These are phyloP conservation scores for Pythium guiyangense DNA, from an alignment of 352 stramenopile genomes.

Conservation along the genomic window DNA sequence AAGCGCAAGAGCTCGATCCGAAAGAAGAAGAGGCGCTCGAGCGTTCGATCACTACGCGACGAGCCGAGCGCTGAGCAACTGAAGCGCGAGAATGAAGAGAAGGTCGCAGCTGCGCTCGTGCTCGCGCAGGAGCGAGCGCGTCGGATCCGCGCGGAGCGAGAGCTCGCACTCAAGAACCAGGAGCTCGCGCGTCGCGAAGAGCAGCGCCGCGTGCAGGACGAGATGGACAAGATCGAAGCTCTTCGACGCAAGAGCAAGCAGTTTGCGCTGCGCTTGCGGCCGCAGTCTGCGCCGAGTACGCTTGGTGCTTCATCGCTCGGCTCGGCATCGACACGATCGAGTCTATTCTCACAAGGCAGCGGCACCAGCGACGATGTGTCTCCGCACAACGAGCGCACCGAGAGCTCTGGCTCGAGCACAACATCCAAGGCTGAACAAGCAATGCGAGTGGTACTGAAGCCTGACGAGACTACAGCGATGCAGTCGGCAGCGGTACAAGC, in stretches of 20 bases:
- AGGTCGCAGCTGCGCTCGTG: slow-evolving; percentile 26
- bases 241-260: slow-evolving; percentile 16
- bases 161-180: slow-evolving; percentile 18
- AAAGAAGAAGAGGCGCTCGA: slow-evolving; percentile 5
- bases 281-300: not conserved
- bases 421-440: too few species aligned
- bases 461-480: not conserved
- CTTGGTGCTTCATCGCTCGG: slow-evolving; percentile 1
- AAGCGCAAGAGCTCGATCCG: slow-evolving; percentile 3
- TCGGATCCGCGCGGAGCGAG: slow-evolving; percentile 21
- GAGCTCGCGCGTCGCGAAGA: slow-evolving; percentile 18
- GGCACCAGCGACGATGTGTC: not conserved
- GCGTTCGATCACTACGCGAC: not conserved
- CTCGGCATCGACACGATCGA: slow-evolving; percentile 1
- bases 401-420: too few species aligned
- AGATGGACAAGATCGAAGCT: slow-evolving; percentile 39
- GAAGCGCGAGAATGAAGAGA: slow-evolving; percentile 23
- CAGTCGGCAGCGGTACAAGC: not conserved
- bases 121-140: slow-evolving; percentile 34
- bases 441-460: too few species aligned
- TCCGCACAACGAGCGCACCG: not conserved
- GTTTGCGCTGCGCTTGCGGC: slow-evolving; percentile 11
- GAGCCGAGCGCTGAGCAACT: slow-evolving; percentile 12
- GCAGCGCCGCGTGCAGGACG: slow-evolving; percentile 23
- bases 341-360: not conserved